Conservation (phyloP, 495 filamentous ascomycete genomes). For the Saxispiralis lemnorum region DNA sequence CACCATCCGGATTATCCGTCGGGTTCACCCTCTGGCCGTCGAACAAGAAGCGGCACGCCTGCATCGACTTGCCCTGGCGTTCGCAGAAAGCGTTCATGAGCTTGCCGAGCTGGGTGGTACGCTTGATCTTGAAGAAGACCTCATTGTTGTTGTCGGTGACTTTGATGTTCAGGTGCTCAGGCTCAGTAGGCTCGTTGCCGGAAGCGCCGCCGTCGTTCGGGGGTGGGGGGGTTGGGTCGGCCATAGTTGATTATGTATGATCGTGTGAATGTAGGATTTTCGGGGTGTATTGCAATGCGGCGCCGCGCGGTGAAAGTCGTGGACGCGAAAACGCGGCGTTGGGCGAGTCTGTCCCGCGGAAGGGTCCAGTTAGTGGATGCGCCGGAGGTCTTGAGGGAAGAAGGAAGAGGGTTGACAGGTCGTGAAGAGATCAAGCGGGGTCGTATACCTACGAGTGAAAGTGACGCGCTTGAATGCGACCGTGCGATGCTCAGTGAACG, state of each 20-base stretch:
- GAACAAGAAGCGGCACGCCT: conserved; percentile 86
- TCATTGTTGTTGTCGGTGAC: conserved; percentile 99
- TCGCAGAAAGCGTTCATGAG: conserved; percentile 99
- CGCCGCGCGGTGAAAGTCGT: no score
- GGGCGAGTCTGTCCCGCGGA: no score
- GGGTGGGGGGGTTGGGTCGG: conserved; percentile 31
- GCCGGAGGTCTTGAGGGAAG: no score
- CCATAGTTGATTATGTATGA: conserved; percentile 23
- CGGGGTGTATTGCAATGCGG: no score
- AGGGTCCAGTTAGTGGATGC: no score
- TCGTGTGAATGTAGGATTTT: no score
- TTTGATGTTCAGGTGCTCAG: conserved; percentile 96
- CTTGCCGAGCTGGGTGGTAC: conserved; percentile 87
- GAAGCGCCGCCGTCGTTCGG: conserved; percentile 2
- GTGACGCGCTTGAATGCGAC: no score
- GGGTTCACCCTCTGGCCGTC: conserved; percentile 82
- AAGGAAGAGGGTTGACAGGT: no score
- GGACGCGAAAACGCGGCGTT: no score
- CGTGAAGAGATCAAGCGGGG: no score
- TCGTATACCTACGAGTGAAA: no score
- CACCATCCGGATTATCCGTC: conserved; percentile 76
- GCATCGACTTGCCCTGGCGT: conserved; percentile 69
- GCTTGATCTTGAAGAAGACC: conserved; percentile 99
- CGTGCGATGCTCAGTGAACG: no score
- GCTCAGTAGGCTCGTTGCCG: conserved; percentile 27